Evolutionary conservation across 2,329 filamentous ascomycete species (phyloP).

Genomic region (Curvularia lunata): DNA sequence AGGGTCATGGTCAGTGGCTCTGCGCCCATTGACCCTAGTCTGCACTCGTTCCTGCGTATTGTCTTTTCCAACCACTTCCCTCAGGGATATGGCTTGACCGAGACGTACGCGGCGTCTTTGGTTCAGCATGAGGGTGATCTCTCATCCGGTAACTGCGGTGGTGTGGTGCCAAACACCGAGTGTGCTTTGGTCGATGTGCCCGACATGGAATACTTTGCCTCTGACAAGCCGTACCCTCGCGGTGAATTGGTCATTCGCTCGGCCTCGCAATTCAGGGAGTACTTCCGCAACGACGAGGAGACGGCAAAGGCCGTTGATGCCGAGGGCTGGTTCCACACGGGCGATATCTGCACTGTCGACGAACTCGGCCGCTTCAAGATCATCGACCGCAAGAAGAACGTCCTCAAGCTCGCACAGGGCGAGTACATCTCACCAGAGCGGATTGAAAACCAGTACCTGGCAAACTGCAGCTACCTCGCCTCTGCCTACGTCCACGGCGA

Average conservation of each 20-base stretch:
- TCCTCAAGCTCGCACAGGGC: constrained; percentile 96
- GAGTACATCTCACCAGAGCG: constrained; percentile 98
- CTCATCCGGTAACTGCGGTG: constrained; percentile 80
- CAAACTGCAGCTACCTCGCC: constrained; percentile 76
- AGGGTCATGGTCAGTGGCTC: constrained; percentile 83
- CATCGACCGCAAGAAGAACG: constrained; percentile 97
- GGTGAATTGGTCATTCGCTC: constrained; percentile 88
- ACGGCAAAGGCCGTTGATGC: constrained; percentile 80
- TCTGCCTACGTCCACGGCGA: constrained; percentile 93
- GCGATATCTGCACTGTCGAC: constrained; percentile 88
- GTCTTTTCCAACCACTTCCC: constrained; percentile 78
- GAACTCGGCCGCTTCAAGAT: constrained; percentile 86
- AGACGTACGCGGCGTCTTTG: constrained; percentile 81
- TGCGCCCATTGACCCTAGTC: constrained; percentile 84
- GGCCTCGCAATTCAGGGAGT: constrained; percentile 80
- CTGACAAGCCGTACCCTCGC: constrained; percentile 87
- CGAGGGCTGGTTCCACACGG: constrained; percentile 97
- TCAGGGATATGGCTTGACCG: constrained; percentile 93
- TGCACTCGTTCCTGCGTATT: constrained; percentile 87
- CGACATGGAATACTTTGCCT: constrained; percentile 89
- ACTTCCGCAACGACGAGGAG: constrained; percentile 89
- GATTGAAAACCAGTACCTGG: constrained; percentile 92
- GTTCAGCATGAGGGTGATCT: constrained; percentile 76
- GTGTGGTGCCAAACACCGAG: constrained; percentile 71
- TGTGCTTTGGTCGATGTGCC: constrained; percentile 83